Evolutionary conservation across 331 rosid genomes (phyloP), one percentile per base, ranked within the genome.

Genomic region (Quercus phellos): DNA sequence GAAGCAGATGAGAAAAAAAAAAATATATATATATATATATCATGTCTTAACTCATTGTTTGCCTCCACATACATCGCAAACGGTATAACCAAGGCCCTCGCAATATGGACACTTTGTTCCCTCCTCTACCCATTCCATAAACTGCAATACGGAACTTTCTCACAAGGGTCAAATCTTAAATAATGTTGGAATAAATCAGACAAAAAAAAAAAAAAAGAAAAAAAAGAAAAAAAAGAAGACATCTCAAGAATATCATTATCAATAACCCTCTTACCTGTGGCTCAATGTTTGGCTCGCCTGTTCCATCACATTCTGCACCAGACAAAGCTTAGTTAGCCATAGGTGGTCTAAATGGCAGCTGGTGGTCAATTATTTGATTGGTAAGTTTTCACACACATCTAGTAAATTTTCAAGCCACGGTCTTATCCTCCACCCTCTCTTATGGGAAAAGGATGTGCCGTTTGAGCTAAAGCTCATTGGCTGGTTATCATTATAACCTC

Each of bases 91-190:
- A 51, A 70, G 83, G 78, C 99, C 99, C 53, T 89, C 94, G 85
- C 98, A 94, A 46, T 94, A 94, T 34, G 98, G 96, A 79, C 99
- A 94, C 24, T 86, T 87, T 17, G 89, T 63, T 77, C 64, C 94
- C 80, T 94, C 94, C 1, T 68, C 93, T 75, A 94, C 82, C 99
- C 94, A 94, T 80, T 94, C 99, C 91, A 91, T 10, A 89, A 94
- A 94, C 99, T 94, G 94, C 88, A 84, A 24, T 17, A 77, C 51
- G 60, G 61, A 82, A 73, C 54, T 66, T 19, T 34, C 3, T 14
- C 21, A 69, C 84, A 53, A 86, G 78, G 58, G 66, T 73, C 68
- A 56, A 58, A 61, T 83, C 54, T 72, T 16, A 19, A 60, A 72
- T 38, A 34, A 46, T 55, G 24, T 7, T 9, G 18, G 13, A 29